Percentiles rank a stretch among this genome's conserved stretches.
phyloP scores from a whole-genome alignment of 169 alveolate species.

The Babesia gibsoni region DNA sequence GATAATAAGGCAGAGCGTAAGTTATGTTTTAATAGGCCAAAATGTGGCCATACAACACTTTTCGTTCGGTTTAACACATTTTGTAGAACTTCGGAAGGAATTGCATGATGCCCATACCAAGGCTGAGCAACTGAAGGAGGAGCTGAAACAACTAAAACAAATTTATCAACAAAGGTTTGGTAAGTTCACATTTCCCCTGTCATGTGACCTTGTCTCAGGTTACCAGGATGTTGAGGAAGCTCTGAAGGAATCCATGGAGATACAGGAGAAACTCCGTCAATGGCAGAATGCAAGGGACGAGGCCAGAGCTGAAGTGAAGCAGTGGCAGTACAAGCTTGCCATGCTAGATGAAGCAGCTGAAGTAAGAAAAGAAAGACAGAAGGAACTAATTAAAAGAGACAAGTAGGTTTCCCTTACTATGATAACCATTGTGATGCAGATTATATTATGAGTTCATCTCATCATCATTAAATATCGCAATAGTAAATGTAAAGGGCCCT shows the following conservation, averaged over 20 bases:
- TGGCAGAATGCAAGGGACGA: background rate
- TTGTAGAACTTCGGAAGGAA: background rate
- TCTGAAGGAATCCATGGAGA: background rate
- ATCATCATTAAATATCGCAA: conserved; percentile 31
- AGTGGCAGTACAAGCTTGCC: background rate
- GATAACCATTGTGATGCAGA: background rate
- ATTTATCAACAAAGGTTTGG: background rate
- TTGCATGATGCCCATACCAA: background rate
- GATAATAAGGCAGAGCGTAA: conserved; percentile 4
- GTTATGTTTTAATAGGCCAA: background rate
- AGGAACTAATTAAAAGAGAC: conserved; percentile 8
- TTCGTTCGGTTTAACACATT: background rate
- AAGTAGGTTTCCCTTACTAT: background rate
- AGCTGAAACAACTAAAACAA: background rate
- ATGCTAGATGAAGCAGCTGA: conserved; percentile 1
- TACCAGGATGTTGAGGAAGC: background rate
- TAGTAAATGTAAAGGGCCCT: conserved; percentile 17
- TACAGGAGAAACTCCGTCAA: conserved; percentile 10
- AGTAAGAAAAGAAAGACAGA: background rate
- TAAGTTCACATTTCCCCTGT: background rate
- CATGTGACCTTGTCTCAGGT: background rate
- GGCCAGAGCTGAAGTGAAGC: background rate
- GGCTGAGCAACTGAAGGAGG: background rate
- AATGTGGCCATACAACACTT: background rate
- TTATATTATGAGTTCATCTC: conserved; percentile 41